These are phyloP conservation scores for Pogostemon cablin DNA, from an alignment of 257 asterid genomes.

Conservation along the genomic window DNA sequence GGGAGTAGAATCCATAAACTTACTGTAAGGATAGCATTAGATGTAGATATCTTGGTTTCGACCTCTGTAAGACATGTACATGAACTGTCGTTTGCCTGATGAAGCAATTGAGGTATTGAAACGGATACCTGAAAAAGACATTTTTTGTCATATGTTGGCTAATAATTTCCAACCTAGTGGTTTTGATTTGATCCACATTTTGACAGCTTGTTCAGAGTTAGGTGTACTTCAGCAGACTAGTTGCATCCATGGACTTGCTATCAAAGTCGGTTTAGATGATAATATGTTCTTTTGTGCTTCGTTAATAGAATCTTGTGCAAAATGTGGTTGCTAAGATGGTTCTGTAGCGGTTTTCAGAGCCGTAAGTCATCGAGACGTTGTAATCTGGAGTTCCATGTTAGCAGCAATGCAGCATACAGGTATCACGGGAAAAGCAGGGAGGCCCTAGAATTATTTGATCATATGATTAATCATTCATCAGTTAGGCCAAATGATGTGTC, in stretches of 20 bases:
- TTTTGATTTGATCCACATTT: constrained; percentile 50
- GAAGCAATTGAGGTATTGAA: constrained; percentile 61
- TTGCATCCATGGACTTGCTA: constrained; percentile 60
- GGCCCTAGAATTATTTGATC: constrained; percentile 51
- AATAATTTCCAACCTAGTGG: constrained; percentile 48
- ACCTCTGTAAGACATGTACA: constrained; percentile 87
- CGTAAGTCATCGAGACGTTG: constrained; percentile 47
- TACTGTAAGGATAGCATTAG: constrained; percentile 46
- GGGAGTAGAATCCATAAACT: constrained; percentile 64
- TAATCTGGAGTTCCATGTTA: constrained; percentile 27
- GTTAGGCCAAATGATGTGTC: constrained; percentile 59
- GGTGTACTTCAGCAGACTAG: constrained; percentile 62
- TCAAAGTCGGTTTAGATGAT: constrained; percentile 48
- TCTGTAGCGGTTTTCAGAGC: constrained; percentile 50
- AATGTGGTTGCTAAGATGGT: constrained; percentile 69
- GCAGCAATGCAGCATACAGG: constrained; percentile 28
- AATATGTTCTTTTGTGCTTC: constrained; percentile 56
- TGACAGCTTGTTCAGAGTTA: constrained; percentile 70
- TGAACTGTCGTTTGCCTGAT: constrained; percentile 64
- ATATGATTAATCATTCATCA: constrained; percentile 34
- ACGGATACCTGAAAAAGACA: constrained; percentile 51
- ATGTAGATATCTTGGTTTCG: constrained; percentile 54
- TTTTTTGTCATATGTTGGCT: constrained; percentile 58
- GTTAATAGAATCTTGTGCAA: constrained; percentile 69
- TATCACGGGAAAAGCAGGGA: constrained; percentile 55